A percentile compares a stretch with the other conserved stretches of the same genome.
phyloP scores from a whole-genome alignment of 257 asterid genomes.

The Voacanga thouarsii region DNA sequence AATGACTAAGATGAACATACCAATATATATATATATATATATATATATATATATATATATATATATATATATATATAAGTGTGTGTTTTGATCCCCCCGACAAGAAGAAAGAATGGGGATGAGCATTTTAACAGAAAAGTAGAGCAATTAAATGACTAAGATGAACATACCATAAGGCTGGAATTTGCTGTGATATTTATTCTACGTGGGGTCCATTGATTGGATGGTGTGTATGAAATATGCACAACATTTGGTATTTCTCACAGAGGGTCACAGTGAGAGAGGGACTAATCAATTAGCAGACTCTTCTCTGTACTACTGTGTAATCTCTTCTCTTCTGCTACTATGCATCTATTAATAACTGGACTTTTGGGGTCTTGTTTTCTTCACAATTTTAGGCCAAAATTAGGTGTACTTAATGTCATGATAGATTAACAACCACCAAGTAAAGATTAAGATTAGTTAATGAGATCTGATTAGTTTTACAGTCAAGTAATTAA shows the following conservation, averaged over 20 bases:
- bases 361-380: not conserved
- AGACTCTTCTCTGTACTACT: not conserved
- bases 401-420: conserved; percentile 18
- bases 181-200: conserved; percentile 34
- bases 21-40: no score
- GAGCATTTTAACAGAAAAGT: conserved; percentile 15
- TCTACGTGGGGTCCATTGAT: conserved; percentile 27
- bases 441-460: not conserved
- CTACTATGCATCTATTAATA: no score
- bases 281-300: not conserved
- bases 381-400: conserved; percentile 2
- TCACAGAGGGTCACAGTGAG: not conserved
- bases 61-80: no score
- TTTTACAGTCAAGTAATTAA: not conserved
- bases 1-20: conserved; percentile 18
- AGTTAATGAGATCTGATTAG: not conserved
- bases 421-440: conserved; percentile 18
- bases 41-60: no score
- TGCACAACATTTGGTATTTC: conserved; percentile 15
- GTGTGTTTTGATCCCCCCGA: conserved; percentile 5
- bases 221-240: conserved; percentile 19
- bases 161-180: conserved; percentile 22
- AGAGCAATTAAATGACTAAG: conserved; percentile 22
- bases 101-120: conserved; percentile 15
- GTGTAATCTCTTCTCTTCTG: not conserved